Conservation (phyloP, 225 moss, liverwort and hornwort species). For the Bryoerythrophyllum caledonicum region DNA sequence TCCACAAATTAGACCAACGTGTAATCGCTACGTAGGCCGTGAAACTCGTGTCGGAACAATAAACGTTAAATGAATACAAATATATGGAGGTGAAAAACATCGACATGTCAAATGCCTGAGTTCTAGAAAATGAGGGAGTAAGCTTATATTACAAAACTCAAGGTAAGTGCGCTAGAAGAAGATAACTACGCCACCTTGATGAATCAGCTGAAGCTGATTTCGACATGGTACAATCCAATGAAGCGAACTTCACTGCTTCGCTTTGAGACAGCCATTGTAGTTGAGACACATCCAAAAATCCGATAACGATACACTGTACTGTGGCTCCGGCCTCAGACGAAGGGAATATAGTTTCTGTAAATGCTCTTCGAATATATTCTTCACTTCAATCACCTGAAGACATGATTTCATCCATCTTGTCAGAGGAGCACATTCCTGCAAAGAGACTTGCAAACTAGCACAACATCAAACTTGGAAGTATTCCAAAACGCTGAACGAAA, state of each 20-base stretch:
- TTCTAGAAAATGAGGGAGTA: background rate
- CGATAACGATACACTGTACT: constrained; percentile 62
- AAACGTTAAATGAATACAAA: background rate
- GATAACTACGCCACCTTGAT: constrained; percentile 2
- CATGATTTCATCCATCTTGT: constrained; percentile 12
- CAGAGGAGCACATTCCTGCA: constrained; percentile 10
- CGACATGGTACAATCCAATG: background rate
- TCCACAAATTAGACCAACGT: too few relatives aligned
- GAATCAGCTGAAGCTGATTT: constrained; percentile 6
- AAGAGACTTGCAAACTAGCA: background rate
- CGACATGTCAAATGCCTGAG: background rate
- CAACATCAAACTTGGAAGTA: constrained; percentile 4
- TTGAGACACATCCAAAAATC: constrained; percentile 97
- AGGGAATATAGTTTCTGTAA: constrained; percentile 57
- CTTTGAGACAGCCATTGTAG: constrained; percentile 73
- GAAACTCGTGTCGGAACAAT: too few relatives aligned
- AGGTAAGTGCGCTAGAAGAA: background rate
- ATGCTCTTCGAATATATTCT: constrained; percentile 70
- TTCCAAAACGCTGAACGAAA: background rate
- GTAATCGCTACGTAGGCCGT: too few relatives aligned
- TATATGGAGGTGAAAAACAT: background rate
- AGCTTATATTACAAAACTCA: background rate
- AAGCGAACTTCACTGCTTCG: constrained; percentile 14
- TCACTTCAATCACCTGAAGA: constrained; percentile 77
- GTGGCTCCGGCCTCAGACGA: constrained; percentile 67